Evolutionary conservation across 1,139 yeast species (phyloP).

Genomic region (Blastobotrys ciferrii): DNA sequence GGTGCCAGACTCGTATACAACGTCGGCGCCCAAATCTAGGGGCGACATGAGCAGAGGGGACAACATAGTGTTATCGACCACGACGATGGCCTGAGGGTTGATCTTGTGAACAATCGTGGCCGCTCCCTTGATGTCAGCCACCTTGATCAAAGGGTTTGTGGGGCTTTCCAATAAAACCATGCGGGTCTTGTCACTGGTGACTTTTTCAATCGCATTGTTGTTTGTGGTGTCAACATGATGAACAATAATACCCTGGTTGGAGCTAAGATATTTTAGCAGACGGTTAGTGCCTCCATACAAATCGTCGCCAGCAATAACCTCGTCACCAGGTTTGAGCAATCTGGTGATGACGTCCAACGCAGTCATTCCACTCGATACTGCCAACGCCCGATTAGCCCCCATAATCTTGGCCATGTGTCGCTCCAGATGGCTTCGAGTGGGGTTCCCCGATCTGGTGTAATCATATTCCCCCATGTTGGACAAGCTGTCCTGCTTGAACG

Average conservation of each 20-base stretch:
- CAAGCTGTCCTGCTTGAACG: constrained; percentile 79
- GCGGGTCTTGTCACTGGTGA: constrained; percentile 51
- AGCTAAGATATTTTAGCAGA: constrained; percentile 67
- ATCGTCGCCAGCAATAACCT: constrained; percentile 90
- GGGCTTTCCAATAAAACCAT: constrained; percentile 86
- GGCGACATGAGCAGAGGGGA: constrained; percentile 86
- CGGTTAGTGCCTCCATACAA: constrained; percentile 91
- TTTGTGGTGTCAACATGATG: constrained; percentile 82
- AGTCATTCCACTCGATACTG: constrained; percentile 91
- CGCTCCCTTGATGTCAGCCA: constrained; percentile 71
- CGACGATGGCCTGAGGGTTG: constrained; percentile 70
- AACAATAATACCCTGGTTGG: constrained; percentile 65
- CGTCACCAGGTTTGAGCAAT: constrained; percentile 71
- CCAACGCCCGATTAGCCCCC: constrained; percentile 69
- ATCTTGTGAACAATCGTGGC: constrained; percentile 62
- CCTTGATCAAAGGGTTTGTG: constrained; percentile 87
- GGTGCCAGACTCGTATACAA: constrained; percentile 90
- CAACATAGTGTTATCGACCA: constrained; percentile 95
- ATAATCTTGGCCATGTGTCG: constrained; percentile 73
- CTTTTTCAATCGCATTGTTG: constrained; percentile 49
- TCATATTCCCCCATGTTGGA: constrained; percentile 82
- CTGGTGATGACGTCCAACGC: constrained; percentile 82
- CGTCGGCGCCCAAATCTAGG: constrained; percentile 79
- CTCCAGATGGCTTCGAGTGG: constrained; percentile 80
- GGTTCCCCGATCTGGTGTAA: constrained; percentile 93